Conservation (phyloP, 768 basidiomycete genomes). For the Lactarius deliciosus region DNA sequence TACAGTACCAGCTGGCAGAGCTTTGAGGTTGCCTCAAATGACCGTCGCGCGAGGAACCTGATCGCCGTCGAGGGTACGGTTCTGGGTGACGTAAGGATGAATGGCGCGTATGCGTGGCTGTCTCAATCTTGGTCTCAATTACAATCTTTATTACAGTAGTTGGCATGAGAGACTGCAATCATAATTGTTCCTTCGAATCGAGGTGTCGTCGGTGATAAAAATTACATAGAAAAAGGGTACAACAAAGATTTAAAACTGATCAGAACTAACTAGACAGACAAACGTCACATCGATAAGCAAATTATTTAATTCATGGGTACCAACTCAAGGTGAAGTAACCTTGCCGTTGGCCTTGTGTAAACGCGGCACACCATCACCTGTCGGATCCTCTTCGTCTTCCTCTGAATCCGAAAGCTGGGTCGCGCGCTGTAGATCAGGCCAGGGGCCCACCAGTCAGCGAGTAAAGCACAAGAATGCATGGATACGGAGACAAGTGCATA, state of each 20-base stretch:
- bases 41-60: too few relatives aligned
- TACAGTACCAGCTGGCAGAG: background rate
- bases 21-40: background rate
- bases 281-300: constrained; percentile 2
- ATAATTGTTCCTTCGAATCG: background rate
- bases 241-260: background rate
- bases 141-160: too few relatives aligned
- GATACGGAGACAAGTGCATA: constrained; percentile 15
- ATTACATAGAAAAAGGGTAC: constrained; percentile 1
- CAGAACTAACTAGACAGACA: background rate
- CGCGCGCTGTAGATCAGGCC: constrained; percentile 50
- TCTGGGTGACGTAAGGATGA: background rate
- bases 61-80: too few relatives aligned
- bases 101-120: background rate
- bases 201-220: background rate
- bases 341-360: constrained; percentile 12
- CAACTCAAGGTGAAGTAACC: background rate
- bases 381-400: constrained; percentile 56
- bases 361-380: background rate
- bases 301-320: constrained; percentile 6
- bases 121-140: too few relatives aligned
- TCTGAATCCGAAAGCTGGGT: constrained; percentile 61
- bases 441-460: constrained; percentile 14
- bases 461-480: constrained; percentile 22
- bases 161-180: background rate